Base-by-base conservation (phyloP, 164 flowering plant genomes). In the Annona cherimola region DNA sequence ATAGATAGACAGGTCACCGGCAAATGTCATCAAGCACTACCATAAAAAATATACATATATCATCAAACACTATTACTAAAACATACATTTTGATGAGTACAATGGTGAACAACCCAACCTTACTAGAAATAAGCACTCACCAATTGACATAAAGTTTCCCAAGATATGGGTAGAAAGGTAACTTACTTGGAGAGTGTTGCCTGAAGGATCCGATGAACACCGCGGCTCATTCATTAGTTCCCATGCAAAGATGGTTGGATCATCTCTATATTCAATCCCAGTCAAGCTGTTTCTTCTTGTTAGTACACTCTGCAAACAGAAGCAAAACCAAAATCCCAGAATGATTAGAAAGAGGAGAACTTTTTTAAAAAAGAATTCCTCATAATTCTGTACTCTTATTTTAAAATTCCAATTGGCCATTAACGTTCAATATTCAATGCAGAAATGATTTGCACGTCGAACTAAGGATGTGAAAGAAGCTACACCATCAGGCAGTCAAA, bases 191-290 rank as follows among this genome's bases (percentile, higher is more conserved):
- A 95, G 97, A 74, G 94, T 89, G 80, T 88, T 86, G 14, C 99
- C 99, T 18, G 99, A 95, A 76, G 93, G 79, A 80, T 95, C 99
- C 60, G 97, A 73, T 81, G 82, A 83, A 81, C 99, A 95, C n/a
- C 97, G 92, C 42, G 99, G 99, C 73, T 95, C 99, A 80, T 95
- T 95, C 43, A 95, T 95, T 76, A 95, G 75, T 78, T 95, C 99
- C 99, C 99, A 95, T 3, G 81, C 99, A 76, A 95, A 91, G 68
- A 95, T 93, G 59, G 90, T 84, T n/a, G 99, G 96, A 76, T 95
- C 99, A 79, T 95, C 80, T 75, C 91, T 86, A 67, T 95, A 95
- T 76, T 91, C 86, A 68, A 87, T 77, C 54, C 98, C 98, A n/a
- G 91, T 91, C 73, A 91, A 77, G 39, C 84, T 83, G 82, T 93